Conservation (phyloP, 1,284 basidiomycete species). For the Moesziomyces aphidis region DNA sequence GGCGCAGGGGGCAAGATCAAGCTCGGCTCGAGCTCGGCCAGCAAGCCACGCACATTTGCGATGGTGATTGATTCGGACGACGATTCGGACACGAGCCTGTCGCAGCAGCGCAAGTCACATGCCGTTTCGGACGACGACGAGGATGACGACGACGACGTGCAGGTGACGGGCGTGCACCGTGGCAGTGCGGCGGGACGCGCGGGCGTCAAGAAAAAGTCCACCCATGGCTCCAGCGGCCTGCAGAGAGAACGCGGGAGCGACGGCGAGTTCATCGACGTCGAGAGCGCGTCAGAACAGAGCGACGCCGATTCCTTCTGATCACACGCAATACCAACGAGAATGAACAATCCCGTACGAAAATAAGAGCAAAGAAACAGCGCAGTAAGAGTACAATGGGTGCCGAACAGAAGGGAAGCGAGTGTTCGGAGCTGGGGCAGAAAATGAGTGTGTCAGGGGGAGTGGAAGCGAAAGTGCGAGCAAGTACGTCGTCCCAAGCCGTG, state of each 20-base stretch:
- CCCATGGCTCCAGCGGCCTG: slow-evolving; percentile 10
- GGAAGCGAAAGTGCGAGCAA: not conserved
- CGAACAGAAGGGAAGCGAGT: not conserved
- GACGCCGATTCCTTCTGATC: slow-evolving; percentile 42
- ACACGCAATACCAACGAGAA: not conserved
- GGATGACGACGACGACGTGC: slow-evolving; percentile 22
- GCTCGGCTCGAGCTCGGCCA: slow-evolving; percentile 5
- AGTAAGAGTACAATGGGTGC: slow-evolving; percentile 5
- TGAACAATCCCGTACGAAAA: not conserved
- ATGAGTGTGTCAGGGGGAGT: not conserved
- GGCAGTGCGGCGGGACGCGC: not conserved
- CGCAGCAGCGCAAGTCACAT: slow-evolving; percentile 1
- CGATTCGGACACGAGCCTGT: slow-evolving; percentile 14
- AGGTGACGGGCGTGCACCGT: slow-evolving; percentile 14
- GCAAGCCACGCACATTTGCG: slow-evolving; percentile 18
- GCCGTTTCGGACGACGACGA: slow-evolving; percentile 27
- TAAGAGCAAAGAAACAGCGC: not conserved
- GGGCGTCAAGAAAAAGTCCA: slow-evolving; percentile 9
- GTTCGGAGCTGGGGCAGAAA: not conserved
- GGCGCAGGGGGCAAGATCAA: slow-evolving; percentile 26
- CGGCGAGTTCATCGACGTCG: slow-evolving; percentile 51
- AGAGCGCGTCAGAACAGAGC: slow-evolving; percentile 47
- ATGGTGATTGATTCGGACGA: slow-evolving; percentile 26
- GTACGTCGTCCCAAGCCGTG: slow-evolving; percentile 5
- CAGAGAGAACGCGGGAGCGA: slow-evolving; percentile 47